Evolutionary conservation across 306 rosid species (phyloP), one percentile per base, ranked within the genome.

Genomic region (Cicer judaicum): DNA sequence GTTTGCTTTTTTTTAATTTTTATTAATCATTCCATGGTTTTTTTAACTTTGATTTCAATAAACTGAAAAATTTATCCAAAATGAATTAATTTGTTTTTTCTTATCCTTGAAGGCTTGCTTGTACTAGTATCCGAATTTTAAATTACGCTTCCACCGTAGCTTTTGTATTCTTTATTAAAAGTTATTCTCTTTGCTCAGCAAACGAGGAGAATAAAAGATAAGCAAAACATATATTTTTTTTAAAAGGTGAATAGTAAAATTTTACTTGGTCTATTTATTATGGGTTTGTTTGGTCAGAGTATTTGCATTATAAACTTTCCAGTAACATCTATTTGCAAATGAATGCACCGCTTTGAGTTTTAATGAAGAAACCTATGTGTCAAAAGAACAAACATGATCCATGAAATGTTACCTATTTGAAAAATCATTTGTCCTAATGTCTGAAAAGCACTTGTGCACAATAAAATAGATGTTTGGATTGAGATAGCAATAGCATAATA

Each of bases 361-460:
- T 53, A 13, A 73, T 70, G 19, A 29, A 53, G 75, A 85, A 84
- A 84, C 86, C 86, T 64, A 78, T 79, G 85, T 5, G 60, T 16
- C 69, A 29, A 29, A 29, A 29, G 5, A 29, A 29, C 34, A 29
- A 29, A 29, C 34, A 61, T 39, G 41, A 76, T 64, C n/a, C 29
- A 24, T 41, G 39, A 57, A 64, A 47, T 56, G 52, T 48, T 55
- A 38, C 15, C 24, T 29, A 29, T 29, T 29, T 29, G 34, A 3
- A 34, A 14, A 69, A 24, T 57, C 18, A 60, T 49, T 60, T 75
- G n/a, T 53, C 68, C 53, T 52, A 34, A 61, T 50, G 16, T 66
- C 24, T 41, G 3, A 68, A 66, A 47, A 16, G 14, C 74, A 80
- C 21, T 10, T 65, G 11, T 65, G 7, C 13, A 21, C 5, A 21